Conservation (phyloP, 306 rosid species). For the Cucurbita maxima region DNA sequence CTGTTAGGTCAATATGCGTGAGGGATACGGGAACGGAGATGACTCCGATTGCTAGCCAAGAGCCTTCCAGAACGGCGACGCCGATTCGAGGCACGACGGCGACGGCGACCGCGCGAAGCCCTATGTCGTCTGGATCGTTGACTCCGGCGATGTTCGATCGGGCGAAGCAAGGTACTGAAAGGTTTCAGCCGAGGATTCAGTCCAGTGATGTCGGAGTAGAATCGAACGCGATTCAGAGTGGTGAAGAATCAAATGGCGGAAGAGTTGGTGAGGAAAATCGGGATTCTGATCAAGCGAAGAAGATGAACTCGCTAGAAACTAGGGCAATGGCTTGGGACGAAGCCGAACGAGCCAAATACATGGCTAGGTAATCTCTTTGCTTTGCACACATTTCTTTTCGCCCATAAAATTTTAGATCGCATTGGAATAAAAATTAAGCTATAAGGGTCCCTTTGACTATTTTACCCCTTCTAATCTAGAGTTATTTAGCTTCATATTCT, state of each 20-base stretch:
- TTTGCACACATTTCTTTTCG: not conserved
- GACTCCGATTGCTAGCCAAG: conserved; percentile 88
- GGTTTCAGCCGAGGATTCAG: conserved; percentile 10
- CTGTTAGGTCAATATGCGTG: conserved; percentile 52
- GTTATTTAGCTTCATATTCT: no score
- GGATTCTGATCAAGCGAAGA: conserved; percentile 28
- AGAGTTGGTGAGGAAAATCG: conserved; percentile 16
- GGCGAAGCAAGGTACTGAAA: conserved; percentile 25
- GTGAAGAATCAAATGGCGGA: conserved; percentile 29
- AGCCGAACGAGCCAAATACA: conserved; percentile 83
- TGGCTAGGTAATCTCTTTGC: conserved; percentile 49
- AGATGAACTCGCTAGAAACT: conserved; percentile 47
- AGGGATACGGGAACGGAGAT: conserved; percentile 97
- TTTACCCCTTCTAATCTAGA: no score
- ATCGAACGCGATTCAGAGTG: conserved; percentile 3
- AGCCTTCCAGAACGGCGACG: conserved; percentile 85
- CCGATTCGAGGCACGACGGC: conserved; percentile 51
- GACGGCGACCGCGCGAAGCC: conserved; percentile 58
- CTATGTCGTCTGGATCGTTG: conserved; percentile 56
- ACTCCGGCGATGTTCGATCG: conserved; percentile 48
- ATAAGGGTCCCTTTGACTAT: not conserved
- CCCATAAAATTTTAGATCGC: not conserved
- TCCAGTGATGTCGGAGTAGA: conserved; percentile 14
- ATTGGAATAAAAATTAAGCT: no score
- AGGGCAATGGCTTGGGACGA: conserved; percentile 94